phyloP scores from a whole-genome alignment of 345 rosid species.

The Boechera stricta region DNA sequence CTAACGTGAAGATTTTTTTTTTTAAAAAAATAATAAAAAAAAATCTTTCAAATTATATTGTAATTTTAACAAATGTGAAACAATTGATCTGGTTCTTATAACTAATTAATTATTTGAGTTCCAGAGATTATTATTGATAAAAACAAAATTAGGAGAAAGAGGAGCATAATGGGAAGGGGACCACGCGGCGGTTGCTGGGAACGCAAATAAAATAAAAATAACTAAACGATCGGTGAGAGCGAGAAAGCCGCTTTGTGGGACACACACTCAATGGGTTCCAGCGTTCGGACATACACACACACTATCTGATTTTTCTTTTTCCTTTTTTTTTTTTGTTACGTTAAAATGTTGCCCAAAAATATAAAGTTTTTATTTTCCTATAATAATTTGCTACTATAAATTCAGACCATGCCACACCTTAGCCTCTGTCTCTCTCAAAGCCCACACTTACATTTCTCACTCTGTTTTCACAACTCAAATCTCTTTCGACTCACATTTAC shows the following conservation, averaged over 20 bases:
- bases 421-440: conserved; percentile 44
- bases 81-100: neutral
- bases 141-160: conserved; percentile 27
- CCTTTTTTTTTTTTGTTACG: conserved; percentile 18
- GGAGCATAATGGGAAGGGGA: conserved; percentile 38
- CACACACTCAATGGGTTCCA: conserved; percentile 45
- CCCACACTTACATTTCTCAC: conserved; percentile 38
- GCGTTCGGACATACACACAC: conserved; percentile 42
- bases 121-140: neutral
- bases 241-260: conserved; percentile 38
- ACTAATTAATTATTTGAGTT: neutral
- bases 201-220: conserved; percentile 15
- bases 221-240: conserved; percentile 39
- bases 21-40: too few relatives aligned
- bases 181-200: conserved; percentile 42
- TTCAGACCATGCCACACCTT: conserved; percentile 40
- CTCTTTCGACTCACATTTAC: neutral
- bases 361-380: conserved; percentile 30
- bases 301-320: conserved; percentile 31
- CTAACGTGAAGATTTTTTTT: neutral
- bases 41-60: neutral
- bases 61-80: neutral
- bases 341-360: conserved; percentile 28
- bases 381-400: conserved; percentile 45
- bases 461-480: conserved; percentile 34